Conservation (phyloP, 192 early-diverging fungal species). For the Pecoramyces ruminantium region DNA sequence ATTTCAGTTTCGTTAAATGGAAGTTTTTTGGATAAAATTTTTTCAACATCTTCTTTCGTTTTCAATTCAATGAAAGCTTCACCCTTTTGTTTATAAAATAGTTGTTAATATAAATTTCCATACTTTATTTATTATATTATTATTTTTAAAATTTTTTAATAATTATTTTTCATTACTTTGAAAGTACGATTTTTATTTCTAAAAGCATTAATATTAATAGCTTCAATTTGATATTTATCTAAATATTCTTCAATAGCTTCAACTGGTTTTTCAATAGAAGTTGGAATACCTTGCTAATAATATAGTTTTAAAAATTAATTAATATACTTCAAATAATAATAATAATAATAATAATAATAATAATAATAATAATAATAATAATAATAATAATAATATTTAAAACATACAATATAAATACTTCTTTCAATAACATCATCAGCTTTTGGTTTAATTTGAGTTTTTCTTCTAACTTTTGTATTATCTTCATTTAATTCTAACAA, state of each 20-base stretch:
- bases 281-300: background rate
- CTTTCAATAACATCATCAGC: constrained; percentile 15
- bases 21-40: background rate
- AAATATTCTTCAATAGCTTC: background rate
- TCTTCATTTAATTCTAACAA: constrained; percentile 33
- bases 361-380: background rate
- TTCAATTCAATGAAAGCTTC: background rate
- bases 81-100: background rate
- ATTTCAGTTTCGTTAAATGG: background rate
- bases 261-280: background rate
- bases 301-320: no score
- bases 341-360: no score
- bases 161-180: background rate
- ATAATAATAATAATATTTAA: background rate
- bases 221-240: background rate
- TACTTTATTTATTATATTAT: no score
- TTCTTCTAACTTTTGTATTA: constrained; percentile 25
- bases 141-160: no score
- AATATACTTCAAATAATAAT: no score
- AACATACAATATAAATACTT: constrained; percentile 34
- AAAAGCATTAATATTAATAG: background rate
- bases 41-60: background rate
- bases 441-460: constrained; percentile 9
- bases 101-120: no score
- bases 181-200: background rate